phyloP scores from a whole-genome alignment of 2,329 filamentous ascomycete genomes.

The Phaeophleospora eucalypticola region DNA sequence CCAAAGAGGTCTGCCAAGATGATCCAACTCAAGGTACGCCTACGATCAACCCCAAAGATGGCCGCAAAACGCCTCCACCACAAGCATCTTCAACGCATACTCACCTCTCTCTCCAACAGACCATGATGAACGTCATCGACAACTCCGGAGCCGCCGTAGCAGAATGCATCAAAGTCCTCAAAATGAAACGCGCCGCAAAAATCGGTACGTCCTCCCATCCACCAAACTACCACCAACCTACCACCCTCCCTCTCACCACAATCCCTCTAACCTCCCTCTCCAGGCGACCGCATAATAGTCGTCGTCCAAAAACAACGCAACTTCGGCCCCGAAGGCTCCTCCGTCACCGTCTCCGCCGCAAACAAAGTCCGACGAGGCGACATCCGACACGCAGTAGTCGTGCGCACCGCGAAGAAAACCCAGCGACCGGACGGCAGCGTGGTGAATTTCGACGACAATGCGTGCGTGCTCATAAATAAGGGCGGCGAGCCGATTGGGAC shows the following conservation, averaged over 20 bases:
- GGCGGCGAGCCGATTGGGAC: conserved; percentile 91
- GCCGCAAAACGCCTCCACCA: background rate
- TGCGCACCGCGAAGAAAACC: conserved; percentile 82
- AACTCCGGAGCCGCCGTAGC: conserved; percentile 97
- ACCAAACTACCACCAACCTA: background rate
- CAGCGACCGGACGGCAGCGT: conserved; percentile 85
- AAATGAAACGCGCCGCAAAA: conserved; percentile 80
- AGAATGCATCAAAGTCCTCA: conserved; percentile 90
- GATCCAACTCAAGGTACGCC: conserved; percentile 59
- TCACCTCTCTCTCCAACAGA: conserved; percentile 48
- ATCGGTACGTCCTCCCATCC: conserved; percentile 55
- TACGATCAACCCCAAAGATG: too few species aligned
- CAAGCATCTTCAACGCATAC: background rate
- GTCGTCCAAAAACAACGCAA: conserved; percentile 94
- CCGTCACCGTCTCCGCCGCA: conserved; percentile 66
- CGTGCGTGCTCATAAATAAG: conserved; percentile 96
- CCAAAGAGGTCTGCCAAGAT: conserved; percentile 51
- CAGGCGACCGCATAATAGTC: conserved; percentile 79
- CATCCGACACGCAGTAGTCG: conserved; percentile 91
- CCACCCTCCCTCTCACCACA: too few species aligned
- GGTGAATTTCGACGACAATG: conserved; percentile 94
- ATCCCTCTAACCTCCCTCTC: background rate
- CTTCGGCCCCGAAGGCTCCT: conserved; percentile 67
- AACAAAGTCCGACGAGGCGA: conserved; percentile 97
- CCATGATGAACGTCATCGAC: conserved; percentile 99